Base-by-base conservation (phyloP, 148 eudicot species). In the Spergularia marina region DNA sequence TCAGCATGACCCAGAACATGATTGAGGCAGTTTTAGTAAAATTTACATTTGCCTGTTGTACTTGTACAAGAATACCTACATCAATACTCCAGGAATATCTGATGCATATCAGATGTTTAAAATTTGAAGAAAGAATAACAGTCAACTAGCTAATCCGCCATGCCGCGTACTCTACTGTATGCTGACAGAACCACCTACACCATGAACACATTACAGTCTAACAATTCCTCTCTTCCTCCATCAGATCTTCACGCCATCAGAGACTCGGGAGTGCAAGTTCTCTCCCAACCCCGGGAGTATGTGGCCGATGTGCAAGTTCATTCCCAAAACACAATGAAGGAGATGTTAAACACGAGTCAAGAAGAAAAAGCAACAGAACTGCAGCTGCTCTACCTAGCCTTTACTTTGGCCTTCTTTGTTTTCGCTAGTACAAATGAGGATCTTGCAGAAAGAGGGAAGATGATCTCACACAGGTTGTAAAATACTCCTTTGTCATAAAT, bases 371-470 rank as follows among this genome's bases (percentile, higher is more conserved):
- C 8, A 36, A 36, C 36, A 64, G 44, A 15, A 17, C 2, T 23
- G 49, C 34, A 58, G 21, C 53, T 68, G 17, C 17, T 76, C 83
- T 87, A 90, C 64, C 85, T 78, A n/a, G 85, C 76, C 81, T 93
- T 93, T 63, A 81, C 76, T 76, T 94, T 94, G 3, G 70, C 20
- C 60, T 70, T 70, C 40, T 70, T 70, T 53, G 44, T 70, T 23
- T 5, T 53, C 21, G 73, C 73, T 30, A 57, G 73, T 67, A 17
- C 61, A 79, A 90, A 91, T 10, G 93, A 86, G 34, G 78, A 78
- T 80, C 98, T 85, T 70, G 90, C 69, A 59, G 98, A 94, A 30
- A 85, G 70, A 13, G 98, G 98, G 82, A 83, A 82, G 13, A 89
- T 53, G 66, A 95, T 79, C 83, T 91, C 97, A 21, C 68, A 64